A percentile compares a stretch with the other conserved stretches of the same genome.
Evolutionary conservation across 2,329 filamentous ascomycete genomes (phyloP).

Genomic region (Emydomyces testavorans): DNA sequence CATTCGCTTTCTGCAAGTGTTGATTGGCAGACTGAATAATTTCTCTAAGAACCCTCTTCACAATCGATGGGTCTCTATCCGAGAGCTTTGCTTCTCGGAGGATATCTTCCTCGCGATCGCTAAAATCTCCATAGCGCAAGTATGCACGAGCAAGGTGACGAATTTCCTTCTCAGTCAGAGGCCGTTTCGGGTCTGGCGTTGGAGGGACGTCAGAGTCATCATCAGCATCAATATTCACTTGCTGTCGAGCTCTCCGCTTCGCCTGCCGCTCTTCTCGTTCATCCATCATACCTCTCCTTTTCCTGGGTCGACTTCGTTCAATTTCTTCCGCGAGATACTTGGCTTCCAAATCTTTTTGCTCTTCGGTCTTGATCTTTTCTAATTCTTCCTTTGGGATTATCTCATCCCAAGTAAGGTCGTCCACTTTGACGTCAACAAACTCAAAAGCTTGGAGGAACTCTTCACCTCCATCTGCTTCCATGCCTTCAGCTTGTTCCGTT

Average conservation of each 20-base stretch:
- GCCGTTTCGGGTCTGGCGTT: constrained; percentile 68
- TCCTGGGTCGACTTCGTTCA: constrained; percentile 73
- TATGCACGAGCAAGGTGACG: constrained; percentile 84
- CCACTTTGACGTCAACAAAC: constrained; percentile 94
- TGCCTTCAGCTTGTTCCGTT: constrained; percentile 86
- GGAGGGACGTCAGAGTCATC: constrained; percentile 56
- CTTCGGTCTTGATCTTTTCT: constrained; percentile 77
- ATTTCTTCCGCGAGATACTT: constrained; percentile 70
- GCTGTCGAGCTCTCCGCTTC: constrained; percentile 59
- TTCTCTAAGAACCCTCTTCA: constrained; percentile 64
- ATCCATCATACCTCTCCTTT: constrained; percentile 52
- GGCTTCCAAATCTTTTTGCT: constrained; percentile 72
- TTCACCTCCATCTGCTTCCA: constrained; percentile 90
- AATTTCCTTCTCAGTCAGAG: constrained; percentile 83
- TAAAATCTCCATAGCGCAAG: constrained; percentile 79
- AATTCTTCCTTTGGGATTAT: constrained; percentile 93
- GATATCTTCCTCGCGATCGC: constrained; percentile 78
- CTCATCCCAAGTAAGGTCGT: constrained; percentile 88
- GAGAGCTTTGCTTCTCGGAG: constrained; percentile 73
- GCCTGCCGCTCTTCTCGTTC: constrained; percentile 54
- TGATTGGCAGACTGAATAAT: constrained; percentile 60
- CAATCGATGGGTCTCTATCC: constrained; percentile 69
- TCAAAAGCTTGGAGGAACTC: constrained; percentile 85
- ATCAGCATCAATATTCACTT: constrained; percentile 53
- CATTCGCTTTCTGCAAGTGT: constrained; percentile 62